These are phyloP conservation scores for Microbotryomycetes sp. DNA, from an alignment of 1,284 basidiomycete species.

Conservation along the genomic window DNA sequence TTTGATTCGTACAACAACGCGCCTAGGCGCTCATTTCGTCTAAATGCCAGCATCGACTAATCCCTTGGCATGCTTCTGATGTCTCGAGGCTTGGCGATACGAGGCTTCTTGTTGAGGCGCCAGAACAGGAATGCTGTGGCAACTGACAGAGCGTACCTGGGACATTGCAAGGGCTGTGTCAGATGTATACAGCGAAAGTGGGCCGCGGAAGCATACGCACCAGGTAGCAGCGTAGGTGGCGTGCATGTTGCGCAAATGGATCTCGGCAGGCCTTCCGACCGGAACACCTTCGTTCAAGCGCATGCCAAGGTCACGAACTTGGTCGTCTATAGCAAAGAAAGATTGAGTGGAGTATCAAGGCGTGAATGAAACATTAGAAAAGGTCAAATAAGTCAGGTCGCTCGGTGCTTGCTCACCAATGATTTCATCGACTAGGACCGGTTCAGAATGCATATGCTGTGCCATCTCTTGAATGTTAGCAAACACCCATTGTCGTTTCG, in stretches of 20 bases:
- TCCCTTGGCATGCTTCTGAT: neutral
- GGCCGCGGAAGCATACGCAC: conserved; percentile 46
- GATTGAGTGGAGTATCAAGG: conserved; percentile 12
- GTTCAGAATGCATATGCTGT: conserved; percentile 59
- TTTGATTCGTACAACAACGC: no score
- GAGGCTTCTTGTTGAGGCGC: conserved; percentile 6
- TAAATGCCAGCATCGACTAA: no score
- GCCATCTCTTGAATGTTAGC: conserved; percentile 78
- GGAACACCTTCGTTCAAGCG: conserved; percentile 69
- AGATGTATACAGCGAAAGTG: neutral
- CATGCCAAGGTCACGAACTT: conserved; percentile 60
- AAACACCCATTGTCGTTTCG: conserved; percentile 85
- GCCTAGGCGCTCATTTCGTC: no score
- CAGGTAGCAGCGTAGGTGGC: conserved; percentile 93
- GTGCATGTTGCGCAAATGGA: conserved; percentile 91
- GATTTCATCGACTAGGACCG: conserved; percentile 78
- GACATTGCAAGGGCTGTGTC: no score
- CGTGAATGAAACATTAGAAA: conserved; percentile 25
- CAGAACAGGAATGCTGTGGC: conserved; percentile 25
- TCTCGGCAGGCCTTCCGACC: conserved; percentile 71
- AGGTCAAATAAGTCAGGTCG: neutral
- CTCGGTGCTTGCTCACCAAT: conserved; percentile 54
- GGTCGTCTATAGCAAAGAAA: conserved; percentile 58
- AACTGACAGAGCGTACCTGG: conserved; percentile 24
- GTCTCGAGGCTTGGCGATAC: neutral